Conservation (phyloP, 2,329 filamentous ascomycete species). For the Amauroascus niger region DNA sequence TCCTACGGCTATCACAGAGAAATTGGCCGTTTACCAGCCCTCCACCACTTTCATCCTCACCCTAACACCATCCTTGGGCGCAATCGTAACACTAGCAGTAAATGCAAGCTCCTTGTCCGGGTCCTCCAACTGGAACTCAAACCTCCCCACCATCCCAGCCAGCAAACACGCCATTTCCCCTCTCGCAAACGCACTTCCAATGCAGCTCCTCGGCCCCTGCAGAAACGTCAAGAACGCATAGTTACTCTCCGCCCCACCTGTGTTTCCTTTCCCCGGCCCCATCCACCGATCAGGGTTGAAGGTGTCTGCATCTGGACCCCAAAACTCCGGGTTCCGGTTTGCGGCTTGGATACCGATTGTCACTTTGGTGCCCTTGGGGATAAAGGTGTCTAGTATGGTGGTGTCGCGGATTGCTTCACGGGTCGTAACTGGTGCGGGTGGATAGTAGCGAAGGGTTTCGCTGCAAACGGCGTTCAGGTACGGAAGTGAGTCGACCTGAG, state of each 20-base stretch:
- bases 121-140: constrained; percentile 58
- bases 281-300: constrained; percentile 78
- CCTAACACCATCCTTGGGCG: constrained; percentile 62
- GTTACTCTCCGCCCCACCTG: constrained; percentile 64
- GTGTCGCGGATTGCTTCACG: constrained; percentile 59
- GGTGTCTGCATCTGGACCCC: constrained; percentile 63
- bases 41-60: constrained; percentile 58
- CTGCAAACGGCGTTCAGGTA: constrained; percentile 72
- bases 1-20: too few relatives aligned
- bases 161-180: constrained; percentile 78
- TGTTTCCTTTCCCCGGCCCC: constrained; percentile 43
- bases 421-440: constrained; percentile 61
- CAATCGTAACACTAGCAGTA: constrained; percentile 59
- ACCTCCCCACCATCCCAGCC: constrained; percentile 65
- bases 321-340: constrained; percentile 59
- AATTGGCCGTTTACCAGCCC: constrained; percentile 46
- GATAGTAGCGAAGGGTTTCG: constrained; percentile 64
- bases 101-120: constrained; percentile 52
- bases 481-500: constrained; percentile 56
- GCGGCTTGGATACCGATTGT: constrained; percentile 56
- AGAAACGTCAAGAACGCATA: constrained; percentile 74
- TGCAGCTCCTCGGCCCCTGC: constrained; percentile 77
- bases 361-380: constrained; percentile 63
- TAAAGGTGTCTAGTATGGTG: constrained; percentile 50
- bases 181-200: constrained; percentile 69